These are phyloP conservation scores for Lachnellula subtilissima DNA, from an alignment of 2,329 filamentous ascomycete genomes.

Conservation along the genomic window DNA sequence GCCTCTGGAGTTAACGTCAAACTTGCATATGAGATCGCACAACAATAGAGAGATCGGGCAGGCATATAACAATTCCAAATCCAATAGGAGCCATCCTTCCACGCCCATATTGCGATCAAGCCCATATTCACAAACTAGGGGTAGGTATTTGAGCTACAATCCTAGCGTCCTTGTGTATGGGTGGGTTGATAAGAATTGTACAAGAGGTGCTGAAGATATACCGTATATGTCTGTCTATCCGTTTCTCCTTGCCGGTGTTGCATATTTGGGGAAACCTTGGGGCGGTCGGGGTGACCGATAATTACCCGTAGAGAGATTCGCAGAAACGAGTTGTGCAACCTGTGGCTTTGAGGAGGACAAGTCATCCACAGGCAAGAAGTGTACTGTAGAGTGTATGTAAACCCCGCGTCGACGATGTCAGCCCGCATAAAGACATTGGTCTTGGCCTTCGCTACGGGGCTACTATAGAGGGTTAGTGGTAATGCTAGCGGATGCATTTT, in stretches of 20 bases:
- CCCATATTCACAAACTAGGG: neutral
- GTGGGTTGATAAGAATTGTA: too few species aligned
- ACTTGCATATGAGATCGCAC: too few species aligned
- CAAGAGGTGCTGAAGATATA: too few species aligned
- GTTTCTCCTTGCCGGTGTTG: neutral
- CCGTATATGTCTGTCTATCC: neutral
- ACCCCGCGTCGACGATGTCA: slow-evolving; percentile 3
- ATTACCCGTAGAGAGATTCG: neutral
- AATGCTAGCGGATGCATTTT: too few species aligned
- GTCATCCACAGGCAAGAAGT: neutral
- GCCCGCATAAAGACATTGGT: neutral
- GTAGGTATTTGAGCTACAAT: neutral
- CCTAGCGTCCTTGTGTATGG: too few species aligned
- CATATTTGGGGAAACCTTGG: neutral
- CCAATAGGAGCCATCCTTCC: neutral
- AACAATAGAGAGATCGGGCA: too few species aligned
- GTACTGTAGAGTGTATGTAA: neutral
- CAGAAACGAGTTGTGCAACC: neutral
- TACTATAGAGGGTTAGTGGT: neutral
- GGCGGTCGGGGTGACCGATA: slow-evolving; percentile 1
- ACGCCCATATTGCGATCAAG: neutral
- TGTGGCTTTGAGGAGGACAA: neutral
- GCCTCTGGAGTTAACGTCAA: too few species aligned
- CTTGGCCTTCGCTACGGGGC: neutral
- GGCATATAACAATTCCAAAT: neutral